Evolutionary conservation across 2,329 filamentous ascomycete species (phyloP), one percentile per base, ranked within the genome.

Genomic region (Aspergillus versicolor): DNA sequence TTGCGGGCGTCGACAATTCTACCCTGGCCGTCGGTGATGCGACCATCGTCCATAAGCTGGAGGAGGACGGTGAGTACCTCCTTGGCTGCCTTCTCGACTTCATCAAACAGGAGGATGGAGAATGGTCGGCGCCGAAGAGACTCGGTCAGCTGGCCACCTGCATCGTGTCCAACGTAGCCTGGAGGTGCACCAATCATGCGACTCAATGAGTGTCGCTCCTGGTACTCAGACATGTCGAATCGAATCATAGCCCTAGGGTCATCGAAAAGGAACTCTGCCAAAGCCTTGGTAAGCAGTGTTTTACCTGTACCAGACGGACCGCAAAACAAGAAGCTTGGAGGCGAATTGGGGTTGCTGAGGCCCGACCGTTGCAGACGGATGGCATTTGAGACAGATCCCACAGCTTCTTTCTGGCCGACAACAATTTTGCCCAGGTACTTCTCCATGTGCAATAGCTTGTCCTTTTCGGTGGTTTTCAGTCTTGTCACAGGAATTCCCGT

Each of bases 201-300:
- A 73, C 91, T 96, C 13, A 99, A 84, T 0, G 93, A 89, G 74
- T 99, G 94, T 5, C 93, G 88, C 77, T 99, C 94, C 76, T 99
- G 95, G 75, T 99, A 99, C 76, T 99, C 94, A 5, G 93, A 97
- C 94, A 99, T 99, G 73, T 99, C 94, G 79, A 99, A 96, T 40
- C 94, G 89, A 67, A 99, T 96, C 94, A 99, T 97, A 34, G 93
- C 82, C 80, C 97, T 97, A 24, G 93, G 79, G 66, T 99, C 94
- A 72, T 99, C 94, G 79, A 99, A 99, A 27, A 99, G 82, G 80
- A 99, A 99, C 75, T 99, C 94, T 48, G 94, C 94, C 58, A 99
- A 83, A 15, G 93, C 94, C 77, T 99, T 99, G 63, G 93, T 97
- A 57, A 99, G 86, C 19, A 99, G 81, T 17, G 94, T 99, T 80